Base-by-base conservation (phyloP, 2,329 filamentous ascomycete species). In the Stemphylium lycopersici region DNA sequence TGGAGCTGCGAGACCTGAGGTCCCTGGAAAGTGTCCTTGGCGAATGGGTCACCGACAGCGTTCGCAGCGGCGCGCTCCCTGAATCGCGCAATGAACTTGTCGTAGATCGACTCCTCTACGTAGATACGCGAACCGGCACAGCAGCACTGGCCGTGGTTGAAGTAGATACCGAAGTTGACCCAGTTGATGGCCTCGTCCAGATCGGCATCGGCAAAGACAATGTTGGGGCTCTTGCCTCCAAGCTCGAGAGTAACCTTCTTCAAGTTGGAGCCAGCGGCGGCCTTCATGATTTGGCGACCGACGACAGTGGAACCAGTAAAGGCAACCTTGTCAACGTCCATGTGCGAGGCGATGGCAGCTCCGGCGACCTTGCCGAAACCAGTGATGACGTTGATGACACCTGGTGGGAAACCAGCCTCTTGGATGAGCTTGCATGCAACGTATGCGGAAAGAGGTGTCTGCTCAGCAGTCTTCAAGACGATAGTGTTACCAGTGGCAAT, bases 1-100 rank as follows among this genome's bases (percentile, higher is more conserved):
- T 96, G 91, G 48, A 92, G 79, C 79, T 95, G 83, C 63, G 88
- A 91, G 71, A 96, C 88, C 79, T 95, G 91, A 34, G 91, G 91
- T 46, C 91, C 91, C 78, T 95, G 91, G 89, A 93, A 93, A 63
- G 90, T 93, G 60, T 89, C 83, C 63, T 83, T 74, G 67, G 84
- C 80, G 83, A 95, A 93, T 62, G 91, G 91, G 81, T 96, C 89
- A 65, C 91, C 91, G 63, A 96, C 89, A 68, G 87, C 83, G 83
- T 93, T 95, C 79, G 84, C 75, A 67, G 80, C 71, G 33, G 90
- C 88, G 48, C 90, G 87, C 79, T 85, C 83, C 85, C 90, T 92
- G 85, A 96, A 96, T 46, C 85, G 83, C 68, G 83, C 81, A 47
- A 96, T 77, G 79, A 96, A 96, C 81, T 91, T 88, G 81, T 96